Conservation (phyloP, 2,329 filamentous ascomycete species). For the Esteya vermicola region DNA sequence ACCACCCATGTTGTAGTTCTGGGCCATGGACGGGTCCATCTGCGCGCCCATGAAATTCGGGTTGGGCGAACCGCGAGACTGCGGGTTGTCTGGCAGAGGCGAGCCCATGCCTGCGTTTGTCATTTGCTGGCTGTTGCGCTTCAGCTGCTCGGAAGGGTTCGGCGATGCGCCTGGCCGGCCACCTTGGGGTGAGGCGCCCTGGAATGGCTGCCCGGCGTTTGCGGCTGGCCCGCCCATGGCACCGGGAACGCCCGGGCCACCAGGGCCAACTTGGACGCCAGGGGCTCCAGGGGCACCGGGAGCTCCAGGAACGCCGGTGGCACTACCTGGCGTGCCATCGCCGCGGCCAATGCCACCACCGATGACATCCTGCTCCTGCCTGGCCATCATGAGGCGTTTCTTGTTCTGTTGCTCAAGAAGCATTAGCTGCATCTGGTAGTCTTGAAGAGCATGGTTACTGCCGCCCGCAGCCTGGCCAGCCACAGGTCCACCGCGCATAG, state of each 20-base stretch:
- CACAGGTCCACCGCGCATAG: constrained; percentile 41
- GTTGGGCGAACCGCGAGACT: constrained; percentile 52
- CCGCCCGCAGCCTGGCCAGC: constrained; percentile 32
- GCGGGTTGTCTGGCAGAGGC: constrained; percentile 53
- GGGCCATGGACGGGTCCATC: constrained; percentile 46
- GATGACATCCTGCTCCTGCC: constrained; percentile 63
- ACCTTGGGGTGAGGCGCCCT: constrained; percentile 55
- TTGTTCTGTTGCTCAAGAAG: constrained; percentile 78
- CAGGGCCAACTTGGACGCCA: constrained; percentile 31
- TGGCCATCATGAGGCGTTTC: constrained; percentile 71
- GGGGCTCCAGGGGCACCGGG: constrained; percentile 12
- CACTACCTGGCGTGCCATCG: background rate
- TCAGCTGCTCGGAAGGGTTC: constrained; percentile 66
- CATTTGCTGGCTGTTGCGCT: constrained; percentile 63
- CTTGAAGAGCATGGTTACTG: constrained; percentile 69
- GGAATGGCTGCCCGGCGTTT: constrained; percentile 45
- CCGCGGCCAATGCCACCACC: constrained; percentile 19
- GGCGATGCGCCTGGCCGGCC: constrained; percentile 58
- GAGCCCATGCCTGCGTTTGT: constrained; percentile 54
- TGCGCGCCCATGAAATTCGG: constrained; percentile 48
- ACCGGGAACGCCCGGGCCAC: constrained; percentile 33
- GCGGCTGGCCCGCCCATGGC: constrained; percentile 30
- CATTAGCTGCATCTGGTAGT: constrained; percentile 81
- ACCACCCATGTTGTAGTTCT: constrained; percentile 38
- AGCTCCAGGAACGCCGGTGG: background rate